phyloP scores from a whole-genome alignment of 1,284 basidiomycete species.

The Hemileia vastatrix region DNA sequence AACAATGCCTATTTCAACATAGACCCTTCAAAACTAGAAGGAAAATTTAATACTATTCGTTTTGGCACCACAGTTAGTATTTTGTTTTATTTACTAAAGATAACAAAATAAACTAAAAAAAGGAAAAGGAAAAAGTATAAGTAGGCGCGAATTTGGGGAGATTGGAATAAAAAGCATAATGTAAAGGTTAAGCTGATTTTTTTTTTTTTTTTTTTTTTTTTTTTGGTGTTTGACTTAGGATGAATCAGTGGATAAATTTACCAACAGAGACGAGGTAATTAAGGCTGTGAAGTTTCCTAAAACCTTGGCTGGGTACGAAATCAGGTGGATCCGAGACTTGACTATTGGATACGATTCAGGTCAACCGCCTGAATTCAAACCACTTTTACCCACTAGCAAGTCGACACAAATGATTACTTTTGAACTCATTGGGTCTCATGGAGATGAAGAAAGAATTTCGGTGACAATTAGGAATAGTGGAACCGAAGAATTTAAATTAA shows the following conservation, averaged over 20 bases:
- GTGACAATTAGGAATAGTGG: conserved; percentile 61
- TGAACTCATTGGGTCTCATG: conserved; percentile 49
- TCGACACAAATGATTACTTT: conserved; percentile 74
- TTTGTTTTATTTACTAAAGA: background rate
- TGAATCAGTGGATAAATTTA: background rate
- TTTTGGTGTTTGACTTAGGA: background rate
- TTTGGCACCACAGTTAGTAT: conserved; percentile 21
- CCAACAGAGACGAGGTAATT: background rate
- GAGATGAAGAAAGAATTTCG: conserved; percentile 55
- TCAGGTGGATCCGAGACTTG: conserved; percentile 60
- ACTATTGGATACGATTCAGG: conserved; percentile 55
- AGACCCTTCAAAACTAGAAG: conserved; percentile 55
- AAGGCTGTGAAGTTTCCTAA: conserved; percentile 46
- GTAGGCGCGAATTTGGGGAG: no score
- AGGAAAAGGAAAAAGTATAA: background rate
- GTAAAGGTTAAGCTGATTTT: conserved; percentile 47
- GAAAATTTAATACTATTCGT: conserved; percentile 59
- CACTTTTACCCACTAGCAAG: conserved; percentile 58
- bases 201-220: conserved; percentile 44
- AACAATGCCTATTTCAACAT: conserved; percentile 68
- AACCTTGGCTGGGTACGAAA: conserved; percentile 54
- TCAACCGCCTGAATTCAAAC: conserved; percentile 54
- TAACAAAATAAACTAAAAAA: no score
- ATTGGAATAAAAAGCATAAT: no score
- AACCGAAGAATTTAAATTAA: conserved; percentile 51